A percentile compares a stretch with the other conserved stretches of the same genome.
These are phyloP conservation scores for Stylosanthes scabra DNA, from an alignment of 331 rosid species.

Conservation along the genomic window DNA sequence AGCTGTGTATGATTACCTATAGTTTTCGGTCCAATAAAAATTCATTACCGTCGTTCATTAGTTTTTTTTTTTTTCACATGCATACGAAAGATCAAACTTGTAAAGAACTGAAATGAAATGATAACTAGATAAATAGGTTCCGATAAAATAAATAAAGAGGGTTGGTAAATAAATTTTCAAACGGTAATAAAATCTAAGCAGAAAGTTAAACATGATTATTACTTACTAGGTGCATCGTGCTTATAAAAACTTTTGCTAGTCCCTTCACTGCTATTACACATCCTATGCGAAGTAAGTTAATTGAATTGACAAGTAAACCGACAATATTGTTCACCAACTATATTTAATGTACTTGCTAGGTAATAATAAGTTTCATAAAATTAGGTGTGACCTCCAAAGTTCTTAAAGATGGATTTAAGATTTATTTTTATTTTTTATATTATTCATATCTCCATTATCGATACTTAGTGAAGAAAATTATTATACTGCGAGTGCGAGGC, in stretches of 20 bases:
- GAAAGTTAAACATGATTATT: background rate
- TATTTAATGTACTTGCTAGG: background rate
- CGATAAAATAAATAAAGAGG: background rate
- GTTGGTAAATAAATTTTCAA: background rate
- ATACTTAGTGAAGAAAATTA: too few relatives aligned
- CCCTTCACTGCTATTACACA: constrained; percentile 14
- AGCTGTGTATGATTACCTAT: too few relatives aligned
- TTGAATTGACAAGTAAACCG: constrained; percentile 21
- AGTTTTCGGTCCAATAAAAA: too few relatives aligned
- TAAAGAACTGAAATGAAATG: too few relatives aligned
- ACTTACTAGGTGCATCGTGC: background rate
- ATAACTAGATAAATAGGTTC: background rate
- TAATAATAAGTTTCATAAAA: constrained; percentile 3
- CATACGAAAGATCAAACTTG: background rate
- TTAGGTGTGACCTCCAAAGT: constrained; percentile 37
- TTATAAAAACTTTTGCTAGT: constrained; percentile 25
- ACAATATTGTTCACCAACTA: constrained; percentile 42
- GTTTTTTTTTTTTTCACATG: background rate
- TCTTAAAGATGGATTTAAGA: background rate
- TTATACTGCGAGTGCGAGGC: too few relatives aligned
- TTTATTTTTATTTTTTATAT: too few relatives aligned
- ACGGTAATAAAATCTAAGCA: background rate
- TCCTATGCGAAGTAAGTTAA: constrained; percentile 10
- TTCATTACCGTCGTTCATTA: too few relatives aligned
- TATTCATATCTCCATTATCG: too few relatives aligned